Conservation (phyloP, 1,284 basidiomycete genomes). For the Phylloboletellus chloephorus region DNA sequence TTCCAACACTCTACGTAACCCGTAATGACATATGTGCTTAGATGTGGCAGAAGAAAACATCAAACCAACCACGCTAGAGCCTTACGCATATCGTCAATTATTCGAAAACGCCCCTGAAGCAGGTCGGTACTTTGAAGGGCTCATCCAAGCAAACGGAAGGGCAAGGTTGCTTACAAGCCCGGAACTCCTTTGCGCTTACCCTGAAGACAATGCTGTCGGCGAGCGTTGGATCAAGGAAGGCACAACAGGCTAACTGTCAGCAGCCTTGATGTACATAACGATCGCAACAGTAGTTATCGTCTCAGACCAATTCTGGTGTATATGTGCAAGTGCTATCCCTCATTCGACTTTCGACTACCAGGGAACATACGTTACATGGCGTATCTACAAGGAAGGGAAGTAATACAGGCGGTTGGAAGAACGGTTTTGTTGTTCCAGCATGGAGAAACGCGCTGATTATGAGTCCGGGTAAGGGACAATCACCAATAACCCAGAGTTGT, state of each 20-base stretch:
- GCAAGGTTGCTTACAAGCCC: constrained; percentile 27
- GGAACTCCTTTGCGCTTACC: constrained; percentile 28
- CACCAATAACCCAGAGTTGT: constrained; percentile 48
- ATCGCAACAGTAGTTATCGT: not conserved
- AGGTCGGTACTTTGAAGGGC: constrained; percentile 34
- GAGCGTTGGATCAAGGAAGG: constrained; percentile 25
- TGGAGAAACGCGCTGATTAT: not conserved
- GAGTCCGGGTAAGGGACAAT: constrained; percentile 3
- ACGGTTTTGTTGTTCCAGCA: not conserved
- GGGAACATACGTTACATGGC: not conserved
- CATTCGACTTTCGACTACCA: not conserved
- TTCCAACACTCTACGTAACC: not conserved
- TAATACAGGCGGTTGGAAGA: not conserved
- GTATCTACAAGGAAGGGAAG: not conserved
- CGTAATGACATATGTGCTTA: constrained; percentile 14
- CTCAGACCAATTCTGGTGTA: not conserved
- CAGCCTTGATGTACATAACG: not conserved
- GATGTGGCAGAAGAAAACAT: constrained; percentile 44
- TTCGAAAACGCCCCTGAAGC: constrained; percentile 23
- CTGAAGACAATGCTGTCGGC: constrained; percentile 27
- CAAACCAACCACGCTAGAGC: constrained; percentile 24
- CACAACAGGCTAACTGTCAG: constrained; percentile 7
- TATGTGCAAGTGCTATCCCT: constrained; percentile 3
- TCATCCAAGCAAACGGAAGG: constrained; percentile 19
- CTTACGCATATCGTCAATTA: constrained; percentile 21